Base-by-base conservation (phyloP, 2,329 filamentous ascomycete genomes). In the Neoascochyta sp. region DNA sequence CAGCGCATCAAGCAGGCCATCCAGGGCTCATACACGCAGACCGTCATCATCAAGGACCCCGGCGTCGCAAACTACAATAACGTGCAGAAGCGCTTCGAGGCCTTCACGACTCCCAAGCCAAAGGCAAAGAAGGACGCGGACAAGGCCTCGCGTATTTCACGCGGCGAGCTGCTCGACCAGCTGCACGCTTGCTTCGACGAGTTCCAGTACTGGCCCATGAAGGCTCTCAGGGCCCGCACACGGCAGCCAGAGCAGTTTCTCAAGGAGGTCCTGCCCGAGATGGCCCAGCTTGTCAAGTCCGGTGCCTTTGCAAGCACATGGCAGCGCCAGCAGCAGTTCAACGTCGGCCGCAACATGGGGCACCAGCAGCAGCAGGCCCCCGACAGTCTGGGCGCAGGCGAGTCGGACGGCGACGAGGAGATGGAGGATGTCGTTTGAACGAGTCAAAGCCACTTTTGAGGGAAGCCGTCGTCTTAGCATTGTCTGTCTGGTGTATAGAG, bases 161-260 rank as follows among this genome's bases (percentile, higher is more conserved):
- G 89, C 63, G 83, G 87, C 70, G 83, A 92, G 53, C 79, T 98
- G 41, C 68, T 94, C 65, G 89, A 95, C 66, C 75, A 78, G 43
- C 80, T 98, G 39, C 88, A 90, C 69, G 68, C 75, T 27, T 83
- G 81, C 57, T 98, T 95, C 78, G 78, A 81, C 34, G 71, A 83
- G 52, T 94, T 84, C 71, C 80, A 82, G 50, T 96, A 92, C 65
- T 98, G 90, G 89, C 81, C 84, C n/a, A 85, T 96, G 73, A 89
- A 86, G 56, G 78, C 83, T 4, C 76, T 98, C 47, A 86, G 87
- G 43, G 73, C 79, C 28, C 70, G 75, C 39, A 76, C 93, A 21
- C 77, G 81, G 37, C 92, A 98, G 65, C 92, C 92, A 2, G 92
- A 96, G 60, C 81, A 83, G n/a, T 96, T 89, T 62, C 76, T 98